Evolutionary conservation across 2,329 filamentous ascomycete genomes (phyloP), one percentile per base, ranked within the genome.

Genomic region (Knufia petricola): DNA sequence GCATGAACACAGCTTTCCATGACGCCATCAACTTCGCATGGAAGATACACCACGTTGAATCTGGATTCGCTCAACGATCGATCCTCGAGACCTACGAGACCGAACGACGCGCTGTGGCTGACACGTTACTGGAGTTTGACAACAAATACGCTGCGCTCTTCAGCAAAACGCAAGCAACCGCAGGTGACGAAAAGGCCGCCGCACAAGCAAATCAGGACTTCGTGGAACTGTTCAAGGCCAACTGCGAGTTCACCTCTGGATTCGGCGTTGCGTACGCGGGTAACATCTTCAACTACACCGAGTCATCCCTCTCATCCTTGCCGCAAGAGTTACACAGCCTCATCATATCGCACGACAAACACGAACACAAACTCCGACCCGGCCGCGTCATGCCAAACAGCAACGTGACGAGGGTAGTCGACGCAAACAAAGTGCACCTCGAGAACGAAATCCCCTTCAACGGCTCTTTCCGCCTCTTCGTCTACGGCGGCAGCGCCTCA

Each of bases 21-120:
- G 72, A 75, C 59, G 87, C 87, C 0, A 78, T 87, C 52, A 96
- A 95, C 65, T 73, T 96, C 34, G 89, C 89, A 6, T 96, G 89
- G 89, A 96, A 96, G 71, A 85, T 95, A 45, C 89, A 95, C 63
- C 81, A 85, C 30, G 90, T 95, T 8, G 88, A 95, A 63, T 75
- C 76, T 21, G 87, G 87, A 10, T 86, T 94, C 57, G 86, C 87
- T 1, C 69, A 81, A 24, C 82, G 85, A 52, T 77, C 78, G 2
- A 74, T 92, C 15, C 76, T 96, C 44, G 78, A 81, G 53, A 92
- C 89, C 0, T 96, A 95, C 64, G 87, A 95, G 68, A 74, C 76
- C 2, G 89, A 95, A 67, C 82, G 89, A 50, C 89, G 86, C 63
- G 75, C 84, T 49, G 83, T 94, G 36, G 90, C 90, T 3, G 85